Evolutionary conservation across 768 basidiomycete species (phyloP).

Genomic region (Lentinula sp.): DNA sequence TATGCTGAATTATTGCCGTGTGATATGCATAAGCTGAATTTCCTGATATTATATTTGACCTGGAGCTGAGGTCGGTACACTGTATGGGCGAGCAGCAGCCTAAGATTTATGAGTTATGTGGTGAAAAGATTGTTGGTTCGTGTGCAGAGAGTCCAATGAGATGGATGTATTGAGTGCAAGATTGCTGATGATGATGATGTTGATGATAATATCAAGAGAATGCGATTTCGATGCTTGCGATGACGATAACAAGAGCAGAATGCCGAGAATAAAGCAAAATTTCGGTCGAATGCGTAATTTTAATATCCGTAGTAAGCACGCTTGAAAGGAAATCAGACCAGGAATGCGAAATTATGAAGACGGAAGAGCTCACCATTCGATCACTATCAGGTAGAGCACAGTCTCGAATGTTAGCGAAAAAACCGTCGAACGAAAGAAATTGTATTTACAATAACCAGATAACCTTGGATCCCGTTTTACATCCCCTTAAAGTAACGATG

Average conservation of each 20-base stretch:
- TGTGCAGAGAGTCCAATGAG: not conserved
- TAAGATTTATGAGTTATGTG: constrained; percentile 5
- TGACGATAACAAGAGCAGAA: constrained; percentile 11
- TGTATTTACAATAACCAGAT: constrained; percentile 75
- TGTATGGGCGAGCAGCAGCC: constrained; percentile 9
- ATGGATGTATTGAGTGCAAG: not conserved
- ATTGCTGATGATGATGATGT: not conserved
- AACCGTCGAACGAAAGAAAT: not conserved
- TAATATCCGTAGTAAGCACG: constrained; percentile 62
- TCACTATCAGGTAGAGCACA: constrained; percentile 30
- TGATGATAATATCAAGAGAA: constrained; percentile 4
- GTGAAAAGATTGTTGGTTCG: not conserved
- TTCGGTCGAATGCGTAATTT: constrained; percentile 16
- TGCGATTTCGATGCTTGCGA: constrained; percentile 2
- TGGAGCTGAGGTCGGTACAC: not conserved
- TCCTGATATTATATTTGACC: constrained; percentile 8
- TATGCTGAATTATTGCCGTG: constrained; percentile 5
- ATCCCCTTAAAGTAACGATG: constrained; percentile 85
- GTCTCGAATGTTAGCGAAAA: constrained; percentile 1
- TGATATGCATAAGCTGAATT: constrained; percentile 4
- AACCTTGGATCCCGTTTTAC: constrained; percentile 87
- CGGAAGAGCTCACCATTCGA: constrained; percentile 39
- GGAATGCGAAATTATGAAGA: not conserved
- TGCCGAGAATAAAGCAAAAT: constrained; percentile 20
- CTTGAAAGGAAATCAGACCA: constrained; percentile 20